Percentiles rank a stretch among this genome's conserved stretches.
Conservation (phyloP, 73 alveolate genomes). For the Paraurostyla sp. region DNA sequence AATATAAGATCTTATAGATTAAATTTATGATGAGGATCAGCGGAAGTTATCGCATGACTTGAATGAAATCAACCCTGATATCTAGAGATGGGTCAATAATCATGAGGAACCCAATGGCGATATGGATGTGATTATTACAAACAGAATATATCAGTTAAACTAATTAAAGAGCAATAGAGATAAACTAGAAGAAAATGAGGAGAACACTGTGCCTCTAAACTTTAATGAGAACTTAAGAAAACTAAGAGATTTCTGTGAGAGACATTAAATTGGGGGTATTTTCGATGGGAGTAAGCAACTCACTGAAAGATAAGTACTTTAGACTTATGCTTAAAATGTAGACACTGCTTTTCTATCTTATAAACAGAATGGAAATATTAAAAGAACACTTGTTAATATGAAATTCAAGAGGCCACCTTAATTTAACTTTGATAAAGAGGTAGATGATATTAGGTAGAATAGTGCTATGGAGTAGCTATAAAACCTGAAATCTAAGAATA, state of each 20-base stretch:
- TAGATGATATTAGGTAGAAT: not conserved
- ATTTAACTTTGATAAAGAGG: not conserved
- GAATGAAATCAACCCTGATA: not conserved
- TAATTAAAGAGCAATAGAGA: not conserved
- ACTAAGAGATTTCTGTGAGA: not conserved
- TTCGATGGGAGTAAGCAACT: constrained; percentile 3
- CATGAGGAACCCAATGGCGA: constrained; percentile 22
- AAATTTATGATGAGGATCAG: constrained; percentile 31
- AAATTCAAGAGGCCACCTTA: constrained; percentile 1
- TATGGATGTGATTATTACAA: constrained; percentile 8
- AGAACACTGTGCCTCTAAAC: not conserved
- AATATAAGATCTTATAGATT: constrained; percentile 1
- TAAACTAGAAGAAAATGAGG: not conserved
- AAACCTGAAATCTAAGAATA: not conserved
- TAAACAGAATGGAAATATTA: not conserved
- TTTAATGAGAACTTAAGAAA: not conserved
- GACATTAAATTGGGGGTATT: not conserved
- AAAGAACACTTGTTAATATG: not conserved
- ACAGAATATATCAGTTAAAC: not conserved
- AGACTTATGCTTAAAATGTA: constrained; percentile 1
- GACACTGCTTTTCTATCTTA: constrained; percentile 2
- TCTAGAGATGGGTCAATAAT: not conserved
- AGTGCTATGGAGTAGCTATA: not conserved
- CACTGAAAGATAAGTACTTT: not conserved
- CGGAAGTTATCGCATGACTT: not conserved